These are phyloP conservation scores for Fusarium floridanum DNA, from an alignment of 2,329 filamentous ascomycete species.

Conservation along the genomic window DNA sequence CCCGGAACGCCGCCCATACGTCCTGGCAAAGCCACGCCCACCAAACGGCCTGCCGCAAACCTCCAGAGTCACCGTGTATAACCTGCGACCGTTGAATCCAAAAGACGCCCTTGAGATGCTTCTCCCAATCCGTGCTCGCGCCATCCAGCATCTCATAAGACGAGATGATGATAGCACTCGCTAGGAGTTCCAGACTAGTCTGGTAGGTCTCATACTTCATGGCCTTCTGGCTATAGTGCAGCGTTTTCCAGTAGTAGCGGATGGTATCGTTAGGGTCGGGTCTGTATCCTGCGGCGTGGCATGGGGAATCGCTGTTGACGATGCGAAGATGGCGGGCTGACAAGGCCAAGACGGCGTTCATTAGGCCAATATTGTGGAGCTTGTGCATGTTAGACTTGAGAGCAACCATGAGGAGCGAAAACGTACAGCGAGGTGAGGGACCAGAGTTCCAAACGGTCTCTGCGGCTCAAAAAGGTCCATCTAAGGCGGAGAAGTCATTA, in stretches of 20 bases:
- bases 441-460: neutral
- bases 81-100: neutral
- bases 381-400: neutral
- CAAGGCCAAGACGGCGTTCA: neutral
- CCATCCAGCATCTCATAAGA: neutral
- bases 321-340: neutral
- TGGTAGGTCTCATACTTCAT: neutral
- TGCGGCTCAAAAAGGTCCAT: neutral
- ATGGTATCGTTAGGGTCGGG: neutral
- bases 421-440: neutral
- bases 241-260: neutral
- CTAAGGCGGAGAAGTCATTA: neutral
- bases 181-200: neutral
- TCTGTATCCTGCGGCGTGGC: neutral
- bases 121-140: neutral
- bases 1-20: neutral
- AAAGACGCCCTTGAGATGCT: neutral
- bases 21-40: neutral
- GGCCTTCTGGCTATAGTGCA: neutral
- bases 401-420: neutral
- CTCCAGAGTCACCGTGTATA: neutral
- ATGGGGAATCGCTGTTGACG: neutral
- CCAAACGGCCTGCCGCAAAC: neutral
- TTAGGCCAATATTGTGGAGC: neutral
- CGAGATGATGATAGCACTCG: neutral